Conservation (phyloP, 2,329 filamentous ascomycete genomes). For the Plenodomus tracheiphilus region DNA sequence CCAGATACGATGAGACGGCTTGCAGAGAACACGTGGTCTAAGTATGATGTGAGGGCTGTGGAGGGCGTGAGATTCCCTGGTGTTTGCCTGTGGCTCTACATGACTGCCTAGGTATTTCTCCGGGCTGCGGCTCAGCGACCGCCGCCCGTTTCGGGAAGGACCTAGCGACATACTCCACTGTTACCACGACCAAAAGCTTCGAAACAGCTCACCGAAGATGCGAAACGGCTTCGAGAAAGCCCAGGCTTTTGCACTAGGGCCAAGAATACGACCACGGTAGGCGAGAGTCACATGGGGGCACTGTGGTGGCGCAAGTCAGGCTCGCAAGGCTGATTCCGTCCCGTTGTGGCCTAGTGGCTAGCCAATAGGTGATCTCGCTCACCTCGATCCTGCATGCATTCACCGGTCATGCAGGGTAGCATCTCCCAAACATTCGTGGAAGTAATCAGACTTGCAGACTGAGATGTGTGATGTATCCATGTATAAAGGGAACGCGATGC, state of each 20-base stretch:
- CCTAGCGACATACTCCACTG: neutral
- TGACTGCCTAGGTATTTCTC: neutral
- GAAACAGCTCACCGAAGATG: neutral
- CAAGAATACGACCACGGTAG: neutral
- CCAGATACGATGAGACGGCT: neutral
- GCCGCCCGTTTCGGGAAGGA: neutral
- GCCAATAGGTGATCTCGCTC: neutral
- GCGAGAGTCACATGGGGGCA: slow-evolving; percentile 4
- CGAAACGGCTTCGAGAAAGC: neutral
- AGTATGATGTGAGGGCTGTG: neutral
- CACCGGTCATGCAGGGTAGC: neutral
- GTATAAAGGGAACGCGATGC: neutral
- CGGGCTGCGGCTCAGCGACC: neutral
- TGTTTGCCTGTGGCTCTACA: neutral
- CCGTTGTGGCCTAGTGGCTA: neutral
- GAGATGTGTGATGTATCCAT: neutral
- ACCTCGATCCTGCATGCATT: neutral
- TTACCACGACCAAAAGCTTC: neutral
- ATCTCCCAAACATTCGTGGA: neutral
- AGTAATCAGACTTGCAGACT: neutral
- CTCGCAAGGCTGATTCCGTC: slow-evolving; percentile 22
- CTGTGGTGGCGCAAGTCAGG: slow-evolving; percentile 11
- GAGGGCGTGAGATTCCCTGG: neutral
- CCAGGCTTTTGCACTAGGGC: slow-evolving; percentile 1
- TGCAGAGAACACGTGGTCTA: neutral